A percentile compares a stretch with the other conserved stretches of the same genome.
Conservation (phyloP, 2,329 filamentous ascomycete species). For the Stagonosporopsis chrysanthemi region DNA sequence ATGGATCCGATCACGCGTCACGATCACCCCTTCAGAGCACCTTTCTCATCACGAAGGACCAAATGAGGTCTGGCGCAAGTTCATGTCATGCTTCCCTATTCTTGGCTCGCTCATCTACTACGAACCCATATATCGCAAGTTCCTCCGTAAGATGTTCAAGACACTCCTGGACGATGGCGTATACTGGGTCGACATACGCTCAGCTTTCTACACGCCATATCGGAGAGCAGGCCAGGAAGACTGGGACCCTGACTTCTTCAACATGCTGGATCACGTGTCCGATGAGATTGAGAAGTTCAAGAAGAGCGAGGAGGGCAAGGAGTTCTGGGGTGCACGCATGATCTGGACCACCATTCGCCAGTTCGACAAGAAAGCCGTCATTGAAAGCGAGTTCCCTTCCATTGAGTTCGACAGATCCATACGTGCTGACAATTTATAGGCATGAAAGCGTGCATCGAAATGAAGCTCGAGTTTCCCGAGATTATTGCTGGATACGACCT, state of each 20-base stretch:
- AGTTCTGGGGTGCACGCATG: slow-evolving; percentile 83
- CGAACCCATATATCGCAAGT: slow-evolving; percentile 85
- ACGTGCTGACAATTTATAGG: slow-evolving; percentile 32
- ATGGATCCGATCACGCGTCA: slow-evolving; percentile 78
- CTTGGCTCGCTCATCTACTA: slow-evolving; percentile 81
- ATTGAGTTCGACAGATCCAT: too few species aligned
- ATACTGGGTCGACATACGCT: slow-evolving; percentile 81
- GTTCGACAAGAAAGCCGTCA: slow-evolving; percentile 69
- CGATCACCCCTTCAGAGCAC: slow-evolving; percentile 75
- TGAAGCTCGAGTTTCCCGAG: slow-evolving; percentile 80
- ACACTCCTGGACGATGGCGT: slow-evolving; percentile 82
- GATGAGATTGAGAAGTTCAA: slow-evolving; percentile 84
- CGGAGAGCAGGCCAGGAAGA: slow-evolving; percentile 69
- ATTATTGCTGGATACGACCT: slow-evolving; percentile 88
- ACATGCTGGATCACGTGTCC: slow-evolving; percentile 75
- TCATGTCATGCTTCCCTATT: slow-evolving; percentile 75
- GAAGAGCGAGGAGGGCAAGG: slow-evolving; percentile 70
- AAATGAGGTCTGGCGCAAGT: slow-evolving; percentile 85
- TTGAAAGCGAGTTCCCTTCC: slow-evolving; percentile 62
- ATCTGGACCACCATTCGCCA: slow-evolving; percentile 83
- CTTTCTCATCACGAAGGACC: slow-evolving; percentile 83
- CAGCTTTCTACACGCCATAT: slow-evolving; percentile 77
- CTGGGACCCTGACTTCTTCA: slow-evolving; percentile 71
- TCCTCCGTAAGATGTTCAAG: slow-evolving; percentile 74
- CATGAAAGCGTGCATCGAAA: slow-evolving; percentile 87